Evolutionary conservation across 2,329 filamentous ascomycete genomes (phyloP).

Genomic region (Hymenoscyphus albidus): DNA sequence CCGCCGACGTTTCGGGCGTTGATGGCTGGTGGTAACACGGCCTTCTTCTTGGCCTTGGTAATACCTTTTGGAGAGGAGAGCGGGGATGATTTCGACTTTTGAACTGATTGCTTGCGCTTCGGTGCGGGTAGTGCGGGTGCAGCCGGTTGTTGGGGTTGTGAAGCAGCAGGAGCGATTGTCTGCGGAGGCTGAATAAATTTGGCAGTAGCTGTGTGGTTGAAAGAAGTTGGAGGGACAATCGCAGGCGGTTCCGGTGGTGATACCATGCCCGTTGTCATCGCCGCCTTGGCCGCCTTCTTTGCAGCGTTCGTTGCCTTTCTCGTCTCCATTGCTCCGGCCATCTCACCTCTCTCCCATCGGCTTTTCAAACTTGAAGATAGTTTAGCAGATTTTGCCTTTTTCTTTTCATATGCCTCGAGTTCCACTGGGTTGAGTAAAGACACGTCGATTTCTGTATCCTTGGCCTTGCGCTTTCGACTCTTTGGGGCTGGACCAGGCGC

Average conservation of each 20-base stretch:
- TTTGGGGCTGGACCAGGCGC: conserved; percentile 5
- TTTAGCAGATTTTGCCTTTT: conserved; percentile 14
- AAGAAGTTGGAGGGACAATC: not conserved
- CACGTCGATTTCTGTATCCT: conserved; percentile 15
- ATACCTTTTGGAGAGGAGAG: conserved; percentile 1
- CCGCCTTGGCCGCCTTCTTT: conserved; percentile 44
- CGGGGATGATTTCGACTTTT: not conserved
- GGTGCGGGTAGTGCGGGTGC: not conserved
- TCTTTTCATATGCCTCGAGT: conserved; percentile 15
- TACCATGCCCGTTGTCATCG: not conserved
- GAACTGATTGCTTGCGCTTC: conserved; percentile 6
- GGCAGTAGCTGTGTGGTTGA: not conserved
- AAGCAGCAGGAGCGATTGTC: not conserved
- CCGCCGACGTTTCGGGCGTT: conserved; percentile 20
- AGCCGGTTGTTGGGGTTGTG: not conserved
- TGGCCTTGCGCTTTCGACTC: conserved; percentile 14
- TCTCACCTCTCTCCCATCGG: conserved; percentile 58
- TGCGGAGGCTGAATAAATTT: conserved; percentile 2
- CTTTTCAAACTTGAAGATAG: conserved; percentile 15
- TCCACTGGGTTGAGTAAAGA: conserved; percentile 8
- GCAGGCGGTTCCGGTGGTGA: not conserved
- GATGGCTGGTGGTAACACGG: conserved; percentile 13
- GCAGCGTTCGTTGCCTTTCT: conserved; percentile 56
- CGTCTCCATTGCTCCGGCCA: conserved; percentile 57
- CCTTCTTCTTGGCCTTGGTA: conserved; percentile 8